Evolutionary conservation across 2,329 filamentous ascomycete genomes (phyloP).

Genomic region (Arthrobotrys sinensis): DNA sequence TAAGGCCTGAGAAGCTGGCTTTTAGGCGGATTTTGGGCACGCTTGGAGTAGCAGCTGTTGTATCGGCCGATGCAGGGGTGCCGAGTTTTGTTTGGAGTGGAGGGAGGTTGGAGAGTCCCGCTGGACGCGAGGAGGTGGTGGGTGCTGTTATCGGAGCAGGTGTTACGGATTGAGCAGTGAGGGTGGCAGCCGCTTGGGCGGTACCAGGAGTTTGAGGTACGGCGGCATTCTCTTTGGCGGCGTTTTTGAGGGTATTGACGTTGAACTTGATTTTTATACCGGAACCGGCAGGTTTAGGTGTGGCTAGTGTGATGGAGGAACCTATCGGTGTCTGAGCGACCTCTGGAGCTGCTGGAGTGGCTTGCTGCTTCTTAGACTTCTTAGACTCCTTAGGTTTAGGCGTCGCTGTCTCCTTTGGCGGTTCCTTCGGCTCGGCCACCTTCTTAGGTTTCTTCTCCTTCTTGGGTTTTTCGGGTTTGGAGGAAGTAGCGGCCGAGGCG

Average conservation of each 20-base stretch:
- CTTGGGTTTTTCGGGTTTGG: conserved; percentile 38
- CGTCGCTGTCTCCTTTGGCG: background rate
- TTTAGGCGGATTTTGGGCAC: conserved; percentile 53
- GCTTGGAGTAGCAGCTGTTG: conserved; percentile 21
- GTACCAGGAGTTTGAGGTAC: conserved; percentile 38
- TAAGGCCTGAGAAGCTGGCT: conserved; percentile 11
- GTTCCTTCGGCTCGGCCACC: conserved; percentile 10
- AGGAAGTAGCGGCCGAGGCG: background rate
- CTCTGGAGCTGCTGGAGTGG: conserved; percentile 1
- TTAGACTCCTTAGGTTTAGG: conserved; percentile 39
- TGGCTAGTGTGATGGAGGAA: background rate
- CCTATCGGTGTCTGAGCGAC: conserved; percentile 14
- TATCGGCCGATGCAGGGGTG: background rate
- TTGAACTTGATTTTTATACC: conserved; percentile 60
- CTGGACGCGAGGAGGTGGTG: conserved; percentile 37
- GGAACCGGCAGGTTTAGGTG: conserved; percentile 40
- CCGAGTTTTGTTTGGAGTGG: conserved; percentile 49
- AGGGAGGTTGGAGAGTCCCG: conserved; percentile 42
- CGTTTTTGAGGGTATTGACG: conserved; percentile 43
- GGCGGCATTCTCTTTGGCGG: conserved; percentile 17
- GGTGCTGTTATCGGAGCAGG: conserved; percentile 39
- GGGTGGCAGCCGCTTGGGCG: conserved; percentile 18
- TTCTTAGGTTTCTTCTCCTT: conserved; percentile 49
- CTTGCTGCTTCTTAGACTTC: conserved; percentile 46
- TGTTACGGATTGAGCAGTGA: conserved; percentile 34